Conservation (phyloP, 2,329 filamentous ascomycete species). For the Colletotrichum truncatum region DNA sequence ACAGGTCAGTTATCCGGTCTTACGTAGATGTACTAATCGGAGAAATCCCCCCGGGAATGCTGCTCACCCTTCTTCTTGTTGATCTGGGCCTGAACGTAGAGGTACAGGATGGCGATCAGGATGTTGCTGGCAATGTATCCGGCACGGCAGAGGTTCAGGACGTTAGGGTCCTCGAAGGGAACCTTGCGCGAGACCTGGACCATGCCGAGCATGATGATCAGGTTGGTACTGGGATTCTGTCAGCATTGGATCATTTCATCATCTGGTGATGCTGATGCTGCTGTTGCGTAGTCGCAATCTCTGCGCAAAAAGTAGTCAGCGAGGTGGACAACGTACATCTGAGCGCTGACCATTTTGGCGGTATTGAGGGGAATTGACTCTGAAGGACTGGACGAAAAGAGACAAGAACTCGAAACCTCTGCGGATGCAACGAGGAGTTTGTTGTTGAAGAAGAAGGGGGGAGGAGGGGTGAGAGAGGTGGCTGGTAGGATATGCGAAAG, state of each 20-base stretch:
- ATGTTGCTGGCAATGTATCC: constrained; percentile 72
- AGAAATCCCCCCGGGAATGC: too few species aligned
- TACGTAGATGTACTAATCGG: background rate
- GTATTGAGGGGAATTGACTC: background rate
- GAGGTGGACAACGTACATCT: constrained; percentile 34
- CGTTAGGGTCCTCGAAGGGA: constrained; percentile 84
- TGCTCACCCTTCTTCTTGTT: constrained; percentile 95
- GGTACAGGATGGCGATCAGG: constrained; percentile 84
- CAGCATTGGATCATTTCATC: constrained; percentile 34
- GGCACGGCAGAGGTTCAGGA: constrained; percentile 65
- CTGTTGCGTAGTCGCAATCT: background rate
- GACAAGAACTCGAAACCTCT: background rate
- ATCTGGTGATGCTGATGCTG: background rate
- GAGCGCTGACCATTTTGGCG: constrained; percentile 38
- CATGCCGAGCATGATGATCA: constrained; percentile 95
- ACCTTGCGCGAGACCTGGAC: constrained; percentile 98
- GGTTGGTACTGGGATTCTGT: constrained; percentile 75
- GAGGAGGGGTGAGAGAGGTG: background rate
- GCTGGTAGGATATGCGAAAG: constrained; percentile 10
- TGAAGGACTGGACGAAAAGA: background rate
- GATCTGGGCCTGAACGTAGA: constrained; percentile 86
- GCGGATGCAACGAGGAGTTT: background rate
- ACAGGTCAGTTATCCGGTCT: background rate
- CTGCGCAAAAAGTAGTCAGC: background rate
- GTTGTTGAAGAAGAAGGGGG: background rate